Evolutionary conservation across 768 basidiomycete species (phyloP).

Genomic region (Naganishia onofrii): DNA sequence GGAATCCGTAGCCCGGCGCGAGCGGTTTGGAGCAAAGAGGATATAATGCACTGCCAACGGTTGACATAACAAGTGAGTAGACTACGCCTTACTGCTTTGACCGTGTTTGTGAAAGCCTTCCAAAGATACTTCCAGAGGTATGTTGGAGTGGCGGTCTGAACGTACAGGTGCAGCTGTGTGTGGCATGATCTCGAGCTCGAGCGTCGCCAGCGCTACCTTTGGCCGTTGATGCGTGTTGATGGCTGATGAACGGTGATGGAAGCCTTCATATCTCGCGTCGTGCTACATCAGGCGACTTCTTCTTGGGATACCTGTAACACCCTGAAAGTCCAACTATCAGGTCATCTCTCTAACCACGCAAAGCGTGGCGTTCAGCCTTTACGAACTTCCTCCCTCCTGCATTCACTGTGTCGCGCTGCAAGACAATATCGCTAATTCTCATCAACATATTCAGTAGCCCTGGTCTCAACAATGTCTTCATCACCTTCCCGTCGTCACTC

Average conservation of each 20-base stretch:
- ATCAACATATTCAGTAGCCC: neutral
- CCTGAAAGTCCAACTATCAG: too few relatives aligned
- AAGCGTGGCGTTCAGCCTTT: too few relatives aligned
- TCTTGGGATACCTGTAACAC: too few relatives aligned
- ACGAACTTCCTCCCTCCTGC: too few relatives aligned
- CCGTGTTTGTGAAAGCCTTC: neutral
- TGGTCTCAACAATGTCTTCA: slow-evolving; percentile 1
- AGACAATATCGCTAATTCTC: neutral
- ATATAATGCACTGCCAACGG: neutral
- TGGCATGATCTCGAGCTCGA: too few relatives aligned
- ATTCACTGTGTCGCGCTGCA: too few relatives aligned
- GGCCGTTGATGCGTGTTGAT: neutral
- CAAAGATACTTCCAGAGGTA: neutral
- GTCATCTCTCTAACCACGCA: too few relatives aligned
- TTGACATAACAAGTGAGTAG: neutral
- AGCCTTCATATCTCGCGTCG: too few relatives aligned
- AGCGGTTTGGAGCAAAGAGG: neutral
- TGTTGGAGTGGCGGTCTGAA: neutral
- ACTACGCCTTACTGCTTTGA: neutral
- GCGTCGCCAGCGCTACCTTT: too few relatives aligned
- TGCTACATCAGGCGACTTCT: too few relatives aligned
- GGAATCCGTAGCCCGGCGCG: neutral
- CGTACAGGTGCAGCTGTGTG: too few relatives aligned
- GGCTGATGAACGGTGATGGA: neutral
- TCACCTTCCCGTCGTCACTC: slow-evolving; percentile 24